Evolutionary conservation across 2,329 filamentous ascomycete species (phyloP).

Genomic region (Aspergillus sp.): DNA sequence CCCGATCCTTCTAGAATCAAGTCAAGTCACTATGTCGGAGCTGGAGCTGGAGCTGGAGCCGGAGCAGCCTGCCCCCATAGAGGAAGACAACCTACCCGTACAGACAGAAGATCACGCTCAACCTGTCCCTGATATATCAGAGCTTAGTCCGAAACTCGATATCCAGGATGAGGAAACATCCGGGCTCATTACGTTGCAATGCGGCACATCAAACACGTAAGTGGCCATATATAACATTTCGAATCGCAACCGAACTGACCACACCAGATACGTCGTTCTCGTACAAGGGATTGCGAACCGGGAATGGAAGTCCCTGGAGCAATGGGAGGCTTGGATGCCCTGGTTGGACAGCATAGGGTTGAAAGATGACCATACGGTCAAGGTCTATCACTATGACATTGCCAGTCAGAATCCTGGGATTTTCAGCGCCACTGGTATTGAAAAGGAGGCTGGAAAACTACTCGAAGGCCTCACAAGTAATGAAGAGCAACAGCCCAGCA

Average conservation of each 20-base stretch:
- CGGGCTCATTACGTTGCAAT: background rate
- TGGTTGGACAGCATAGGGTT: background rate
- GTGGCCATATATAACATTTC: background rate
- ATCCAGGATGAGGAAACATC: background rate
- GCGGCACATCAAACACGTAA: background rate
- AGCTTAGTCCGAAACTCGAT: fast-evolving
- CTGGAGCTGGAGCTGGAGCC: too few species aligned
- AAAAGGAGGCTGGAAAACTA: background rate
- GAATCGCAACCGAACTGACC: background rate
- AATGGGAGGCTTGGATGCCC: background rate
- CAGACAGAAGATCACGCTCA: background rate
- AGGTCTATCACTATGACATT: background rate
- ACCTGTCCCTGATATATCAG: background rate
- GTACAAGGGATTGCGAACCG: background rate
- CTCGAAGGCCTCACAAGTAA: background rate
- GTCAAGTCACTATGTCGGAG: too few species aligned
- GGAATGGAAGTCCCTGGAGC: background rate
- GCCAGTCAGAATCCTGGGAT: background rate
- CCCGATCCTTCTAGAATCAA: too few species aligned
- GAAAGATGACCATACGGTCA: background rate
- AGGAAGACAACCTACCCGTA: background rate
- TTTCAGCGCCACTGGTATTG: background rate
- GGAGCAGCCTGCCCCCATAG: too few species aligned
- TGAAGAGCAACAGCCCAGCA: background rate
- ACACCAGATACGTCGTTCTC: background rate